Evolutionary conservation across 352 stramenopile genomes (phyloP).

Genomic region (Phytopythium aichiense): DNA sequence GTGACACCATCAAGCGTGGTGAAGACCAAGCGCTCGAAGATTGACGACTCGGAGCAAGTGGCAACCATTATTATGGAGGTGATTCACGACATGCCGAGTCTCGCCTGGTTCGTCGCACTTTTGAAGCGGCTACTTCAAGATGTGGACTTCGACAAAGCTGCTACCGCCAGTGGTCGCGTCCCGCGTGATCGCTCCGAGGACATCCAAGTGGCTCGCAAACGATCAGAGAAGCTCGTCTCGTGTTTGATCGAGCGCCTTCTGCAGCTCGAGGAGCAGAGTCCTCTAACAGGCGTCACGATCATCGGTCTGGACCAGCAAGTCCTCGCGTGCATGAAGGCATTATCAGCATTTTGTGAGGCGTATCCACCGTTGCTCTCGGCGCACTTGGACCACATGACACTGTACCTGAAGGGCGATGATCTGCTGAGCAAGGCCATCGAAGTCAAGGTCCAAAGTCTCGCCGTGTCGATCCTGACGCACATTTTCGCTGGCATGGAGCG

Average conservation of each 20-base stretch:
- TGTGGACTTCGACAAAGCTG: conserved; percentile 13
- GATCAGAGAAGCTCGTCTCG: conserved; percentile 62
- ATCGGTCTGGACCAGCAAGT: conserved; percentile 56
- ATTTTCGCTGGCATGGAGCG: conserved; percentile 50
- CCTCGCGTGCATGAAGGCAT: conserved; percentile 69
- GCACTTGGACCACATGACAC: conserved; percentile 67
- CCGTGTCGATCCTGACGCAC: conserved; percentile 57
- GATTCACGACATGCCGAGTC: conserved; percentile 59
- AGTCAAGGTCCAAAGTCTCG: conserved; percentile 51
- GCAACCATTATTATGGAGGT: conserved; percentile 76
- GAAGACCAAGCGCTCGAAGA: conserved; percentile 57
- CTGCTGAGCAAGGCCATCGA: conserved; percentile 49
- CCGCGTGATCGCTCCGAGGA: conserved; percentile 47
- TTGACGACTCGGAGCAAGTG: conserved; percentile 53
- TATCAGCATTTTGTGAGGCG: conserved; percentile 73
- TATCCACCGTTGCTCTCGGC: conserved; percentile 45
- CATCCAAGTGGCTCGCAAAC: conserved; percentile 38
- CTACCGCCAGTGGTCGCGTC: conserved; percentile 10
- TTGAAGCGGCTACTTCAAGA: conserved; percentile 55
- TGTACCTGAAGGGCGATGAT: conserved; percentile 68
- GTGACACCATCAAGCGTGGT: conserved; percentile 63
- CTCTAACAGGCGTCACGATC: conserved; percentile 52
- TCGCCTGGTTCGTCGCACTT: conserved; percentile 71
- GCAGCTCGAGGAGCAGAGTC: conserved; percentile 64
- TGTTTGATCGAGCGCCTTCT: conserved; percentile 62